Base-by-base conservation (phyloP, 2,329 filamentous ascomycete genomes). In the Didymellaceae sp. region DNA sequence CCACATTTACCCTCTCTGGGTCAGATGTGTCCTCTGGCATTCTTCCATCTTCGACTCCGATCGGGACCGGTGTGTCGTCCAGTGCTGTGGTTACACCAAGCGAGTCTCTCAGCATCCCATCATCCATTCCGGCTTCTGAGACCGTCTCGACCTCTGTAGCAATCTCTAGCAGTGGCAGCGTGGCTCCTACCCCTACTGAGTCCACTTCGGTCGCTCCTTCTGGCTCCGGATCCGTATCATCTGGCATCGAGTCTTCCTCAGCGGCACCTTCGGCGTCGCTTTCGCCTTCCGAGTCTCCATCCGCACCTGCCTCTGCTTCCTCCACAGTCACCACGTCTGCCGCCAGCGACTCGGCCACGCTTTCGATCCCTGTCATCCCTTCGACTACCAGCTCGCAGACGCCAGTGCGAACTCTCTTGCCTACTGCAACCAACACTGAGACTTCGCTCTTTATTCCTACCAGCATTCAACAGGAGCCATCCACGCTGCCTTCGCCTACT, bases 381-480 rank as follows among this genome's bases (percentile, higher is more conserved):
- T 57, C 59, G 2, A 18, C 34, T 22, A 61, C 65, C 7, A 57
- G 59, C 47, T 62, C 51, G 28, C 52, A 65, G 16, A 63, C 66
- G 5, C 63, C 72, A 4, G 65, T 67, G 7, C 63, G 71, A 3
- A 77, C 77, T n/a, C 74, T 81, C n/a, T 50, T 63, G 9, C 72
- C 78, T 1, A 82, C 74, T 9, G 78, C 75, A 13, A 77, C 76
- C 8, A 72, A 82, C 58, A 73, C 72, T 17, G 72, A 70, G 6
- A 80, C 75, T 21, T 67, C 63, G 30, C 67, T 74, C 45, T 81
- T 79, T 75, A 71, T 88, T 18, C 83, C 85, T 0, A 82, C 84
- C 0, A 86, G 83, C 16, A 84, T 89, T 41, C 74, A 87, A 11
- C 78, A 83, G 32, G 82, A 84, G 61, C 74, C 80, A 5, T 77